Percentiles rank a stretch among this genome's conserved stretches.
phyloP scores from a whole-genome alignment of 2,329 filamentous ascomycete species.

The Tolypocladium guangdongense region DNA sequence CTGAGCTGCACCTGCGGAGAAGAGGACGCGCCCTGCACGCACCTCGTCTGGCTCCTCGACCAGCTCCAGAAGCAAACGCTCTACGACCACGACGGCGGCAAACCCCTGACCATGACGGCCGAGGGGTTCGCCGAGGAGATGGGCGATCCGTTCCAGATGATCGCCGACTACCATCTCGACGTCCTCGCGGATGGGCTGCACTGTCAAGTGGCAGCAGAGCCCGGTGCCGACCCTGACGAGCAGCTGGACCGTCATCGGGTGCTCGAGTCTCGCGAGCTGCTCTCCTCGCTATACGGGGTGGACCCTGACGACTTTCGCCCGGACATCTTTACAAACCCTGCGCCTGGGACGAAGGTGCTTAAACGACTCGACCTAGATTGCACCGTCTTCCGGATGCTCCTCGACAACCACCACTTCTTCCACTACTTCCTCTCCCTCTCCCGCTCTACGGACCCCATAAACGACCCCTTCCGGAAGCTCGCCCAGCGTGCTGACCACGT shows the following conservation, averaged over 20 bases:
- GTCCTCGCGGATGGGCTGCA: constrained; percentile 41
- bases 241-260: constrained; percentile 26
- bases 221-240: constrained; percentile 17
- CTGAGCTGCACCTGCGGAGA: constrained; percentile 36
- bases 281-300: constrained; percentile 31
- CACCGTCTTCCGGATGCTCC: constrained; percentile 41
- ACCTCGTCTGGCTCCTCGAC: constrained; percentile 45
- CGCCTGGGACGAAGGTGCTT: constrained; percentile 22
- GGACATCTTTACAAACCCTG: constrained; percentile 29
- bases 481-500: constrained; percentile 35
- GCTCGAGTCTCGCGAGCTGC: constrained; percentile 39
- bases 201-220: constrained; percentile 30
- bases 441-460: constrained; percentile 30
- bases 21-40: constrained; percentile 31
- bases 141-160: constrained; percentile 35
- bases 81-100: constrained; percentile 23
- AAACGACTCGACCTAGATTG: constrained; percentile 35
- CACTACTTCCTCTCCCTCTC: constrained; percentile 37
- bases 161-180: constrained; percentile 39
- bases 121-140: constrained; percentile 34
- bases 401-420: constrained; percentile 44
- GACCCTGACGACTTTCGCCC: constrained; percentile 32
- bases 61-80: constrained; percentile 37
- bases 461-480: constrained; percentile 36
- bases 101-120: constrained; percentile 30